phyloP scores from a whole-genome alignment of 2,329 filamentous ascomycete genomes.

The Neonectria hederae region DNA sequence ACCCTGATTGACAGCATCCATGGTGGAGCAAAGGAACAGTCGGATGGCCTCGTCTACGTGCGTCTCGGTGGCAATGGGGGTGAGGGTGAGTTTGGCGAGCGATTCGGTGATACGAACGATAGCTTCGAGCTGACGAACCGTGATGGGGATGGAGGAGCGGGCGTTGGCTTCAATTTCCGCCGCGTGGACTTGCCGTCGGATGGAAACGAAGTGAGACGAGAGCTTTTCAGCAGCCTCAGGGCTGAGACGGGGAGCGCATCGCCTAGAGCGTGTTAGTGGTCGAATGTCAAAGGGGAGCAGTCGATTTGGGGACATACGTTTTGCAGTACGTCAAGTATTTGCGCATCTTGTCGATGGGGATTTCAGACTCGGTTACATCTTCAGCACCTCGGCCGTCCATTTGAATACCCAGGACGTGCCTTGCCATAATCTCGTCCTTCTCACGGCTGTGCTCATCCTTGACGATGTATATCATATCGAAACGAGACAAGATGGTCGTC shows the following conservation, averaged over 20 bases:
- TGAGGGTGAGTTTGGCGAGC: constrained; percentile 88
- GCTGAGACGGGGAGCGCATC: constrained; percentile 90
- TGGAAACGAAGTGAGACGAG: constrained; percentile 96
- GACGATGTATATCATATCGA: constrained; percentile 99
- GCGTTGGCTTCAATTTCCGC: constrained; percentile 90
- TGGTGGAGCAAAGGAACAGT: constrained; percentile 93
- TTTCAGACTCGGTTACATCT: constrained; percentile 85
- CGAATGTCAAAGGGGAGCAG: no score
- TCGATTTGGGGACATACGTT: constrained; percentile 66
- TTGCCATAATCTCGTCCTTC: constrained; percentile 92
- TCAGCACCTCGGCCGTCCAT: constrained; percentile 89
- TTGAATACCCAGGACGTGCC: constrained; percentile 96
- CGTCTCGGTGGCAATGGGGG: constrained; percentile 84
- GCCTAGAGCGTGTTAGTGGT: constrained; percentile 61
- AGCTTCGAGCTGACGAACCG: constrained; percentile 94
- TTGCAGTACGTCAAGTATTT: constrained; percentile 98
- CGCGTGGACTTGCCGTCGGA: constrained; percentile 91
- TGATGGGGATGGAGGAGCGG: constrained; percentile 95
- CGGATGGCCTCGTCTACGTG: constrained; percentile 98
- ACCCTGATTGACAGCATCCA: constrained; percentile 96
- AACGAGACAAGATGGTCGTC: constrained; percentile 96
- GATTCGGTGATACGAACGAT: constrained; percentile 98
- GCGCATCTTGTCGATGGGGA: constrained; percentile 96
- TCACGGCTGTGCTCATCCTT: constrained; percentile 91
- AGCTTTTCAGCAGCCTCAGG: constrained; percentile 94